Percentiles rank a stretch among this genome's conserved stretches.
phyloP scores from a whole-genome alignment of 2,329 filamentous ascomycete genomes.

The Botryotinia globosa region DNA sequence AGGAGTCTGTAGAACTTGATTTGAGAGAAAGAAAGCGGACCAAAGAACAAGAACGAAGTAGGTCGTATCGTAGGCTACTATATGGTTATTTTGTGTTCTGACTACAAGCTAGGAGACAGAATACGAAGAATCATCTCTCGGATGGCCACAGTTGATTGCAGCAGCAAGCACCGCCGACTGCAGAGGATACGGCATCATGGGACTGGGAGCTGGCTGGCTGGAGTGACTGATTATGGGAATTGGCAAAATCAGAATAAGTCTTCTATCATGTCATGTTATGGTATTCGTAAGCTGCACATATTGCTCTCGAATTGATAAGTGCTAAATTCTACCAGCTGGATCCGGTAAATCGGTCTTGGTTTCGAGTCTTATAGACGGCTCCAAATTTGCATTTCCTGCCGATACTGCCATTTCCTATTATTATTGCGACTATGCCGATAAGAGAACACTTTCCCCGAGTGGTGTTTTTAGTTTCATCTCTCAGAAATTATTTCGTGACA shows the following conservation, averaged over 20 bases:
- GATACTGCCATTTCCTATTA: background rate
- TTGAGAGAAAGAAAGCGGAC: background rate
- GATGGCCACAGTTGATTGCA: background rate
- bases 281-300: background rate
- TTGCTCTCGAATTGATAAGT: background rate
- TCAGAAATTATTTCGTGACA: background rate
- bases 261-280: background rate
- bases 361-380: background rate
- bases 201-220: background rate
- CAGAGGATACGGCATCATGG: background rate
- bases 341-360: slow-evolving; percentile 8
- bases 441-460: slow-evolving; percentile 17
- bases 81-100: background rate
- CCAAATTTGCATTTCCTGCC: background rate
- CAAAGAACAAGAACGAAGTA: background rate
- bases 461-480: background rate
- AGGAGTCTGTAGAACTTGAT: background rate
- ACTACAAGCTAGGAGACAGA: background rate
- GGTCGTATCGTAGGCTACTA: accelerated
- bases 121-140: background rate
- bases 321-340: background rate
- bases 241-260: background rate
- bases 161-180: background rate
- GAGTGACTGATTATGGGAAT: background rate
- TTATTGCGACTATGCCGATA: slow-evolving; percentile 25